These are phyloP conservation scores for Sporobolomyces roseus DNA, from an alignment of 768 basidiomycete genomes.

Conservation along the genomic window DNA sequence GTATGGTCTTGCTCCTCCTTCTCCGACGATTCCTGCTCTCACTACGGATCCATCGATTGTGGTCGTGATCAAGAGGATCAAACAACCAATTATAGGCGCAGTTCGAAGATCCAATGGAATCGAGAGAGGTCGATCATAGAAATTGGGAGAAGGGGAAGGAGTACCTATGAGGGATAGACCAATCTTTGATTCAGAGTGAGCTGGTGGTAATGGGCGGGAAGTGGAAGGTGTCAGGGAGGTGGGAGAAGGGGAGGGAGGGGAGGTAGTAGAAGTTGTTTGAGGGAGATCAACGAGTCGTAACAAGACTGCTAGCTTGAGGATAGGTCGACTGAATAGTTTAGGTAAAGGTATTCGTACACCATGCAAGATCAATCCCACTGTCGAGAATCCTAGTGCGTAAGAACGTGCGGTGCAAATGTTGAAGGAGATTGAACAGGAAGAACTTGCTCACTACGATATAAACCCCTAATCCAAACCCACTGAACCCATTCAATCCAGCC, in stretches of 20 bases:
- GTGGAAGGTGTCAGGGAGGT: not conserved
- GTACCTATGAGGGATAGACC: not conserved
- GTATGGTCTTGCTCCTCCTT: conserved; percentile 72
- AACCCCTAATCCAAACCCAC: conserved; percentile 35
- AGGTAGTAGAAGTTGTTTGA: not conserved
- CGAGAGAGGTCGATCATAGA: conserved; percentile 10
- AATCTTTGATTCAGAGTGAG: conserved; percentile 5
- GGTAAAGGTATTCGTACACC: conserved; percentile 36
- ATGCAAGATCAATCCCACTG: conserved; percentile 39
- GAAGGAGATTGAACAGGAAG: not conserved
- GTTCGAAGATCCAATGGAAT: conserved; percentile 46
- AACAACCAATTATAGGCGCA: conserved; percentile 52
- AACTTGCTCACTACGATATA: conserved; percentile 40
- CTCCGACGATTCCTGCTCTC: conserved; percentile 73
- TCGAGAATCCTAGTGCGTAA: not conserved
- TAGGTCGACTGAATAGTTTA: not conserved
- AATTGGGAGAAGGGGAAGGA: not conserved
- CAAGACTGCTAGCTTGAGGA: not conserved
- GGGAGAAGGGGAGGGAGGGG: not conserved
- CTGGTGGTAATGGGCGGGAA: not conserved
- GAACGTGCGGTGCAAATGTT: not conserved
- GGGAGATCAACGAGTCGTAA: conserved; percentile 36
- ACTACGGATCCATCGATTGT: conserved; percentile 55
- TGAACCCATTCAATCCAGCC: conserved; percentile 23
- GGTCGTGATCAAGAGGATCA: conserved; percentile 51